Evolutionary conservation across 192 early-diverging fungal genomes (phyloP).

Genomic region (Backusella macrospora): DNA sequence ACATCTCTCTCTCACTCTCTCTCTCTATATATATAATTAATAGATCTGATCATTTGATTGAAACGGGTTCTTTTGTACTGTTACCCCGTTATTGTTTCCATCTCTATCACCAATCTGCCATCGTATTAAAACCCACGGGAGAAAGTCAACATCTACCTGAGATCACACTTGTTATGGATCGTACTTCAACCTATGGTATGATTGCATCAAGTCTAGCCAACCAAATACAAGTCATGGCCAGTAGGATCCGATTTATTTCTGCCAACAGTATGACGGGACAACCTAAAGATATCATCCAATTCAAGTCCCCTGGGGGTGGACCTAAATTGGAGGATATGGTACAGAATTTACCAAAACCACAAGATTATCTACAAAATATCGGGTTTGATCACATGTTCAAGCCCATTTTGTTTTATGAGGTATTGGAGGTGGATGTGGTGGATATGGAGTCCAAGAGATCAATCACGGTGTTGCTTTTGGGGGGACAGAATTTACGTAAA

Average conservation of each 20-base stretch:
- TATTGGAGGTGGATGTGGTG: constrained; percentile 76
- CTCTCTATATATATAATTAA: too few species aligned
- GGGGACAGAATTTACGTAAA: constrained; percentile 71
- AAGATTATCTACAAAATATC: constrained; percentile 22
- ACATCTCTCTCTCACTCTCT: too few species aligned
- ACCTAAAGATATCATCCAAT: constrained; percentile 28
- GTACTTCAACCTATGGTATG: constrained; percentile 64
- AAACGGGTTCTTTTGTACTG: not conserved
- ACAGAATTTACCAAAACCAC: not conserved
- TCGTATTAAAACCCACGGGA: not conserved
- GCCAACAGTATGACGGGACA: constrained; percentile 26
- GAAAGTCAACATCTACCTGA: constrained; percentile 32
- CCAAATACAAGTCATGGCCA: constrained; percentile 52
- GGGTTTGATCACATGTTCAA: constrained; percentile 7
- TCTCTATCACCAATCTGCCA: not conserved
- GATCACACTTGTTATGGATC: constrained; percentile 47
- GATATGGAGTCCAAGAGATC: constrained; percentile 82
- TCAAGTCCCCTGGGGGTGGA: constrained; percentile 1
- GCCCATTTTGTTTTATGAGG: constrained; percentile 78
- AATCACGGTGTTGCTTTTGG: constrained; percentile 65
- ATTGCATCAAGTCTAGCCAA: constrained; percentile 69
- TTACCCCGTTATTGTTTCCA: not conserved
- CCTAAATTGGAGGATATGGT: constrained; percentile 51
- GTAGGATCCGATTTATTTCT: constrained; percentile 75
- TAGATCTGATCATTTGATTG: constrained; percentile 18